Evolutionary conservation across 2,329 filamentous ascomycete species (phyloP).

Genomic region (Fusarium heterosporum): DNA sequence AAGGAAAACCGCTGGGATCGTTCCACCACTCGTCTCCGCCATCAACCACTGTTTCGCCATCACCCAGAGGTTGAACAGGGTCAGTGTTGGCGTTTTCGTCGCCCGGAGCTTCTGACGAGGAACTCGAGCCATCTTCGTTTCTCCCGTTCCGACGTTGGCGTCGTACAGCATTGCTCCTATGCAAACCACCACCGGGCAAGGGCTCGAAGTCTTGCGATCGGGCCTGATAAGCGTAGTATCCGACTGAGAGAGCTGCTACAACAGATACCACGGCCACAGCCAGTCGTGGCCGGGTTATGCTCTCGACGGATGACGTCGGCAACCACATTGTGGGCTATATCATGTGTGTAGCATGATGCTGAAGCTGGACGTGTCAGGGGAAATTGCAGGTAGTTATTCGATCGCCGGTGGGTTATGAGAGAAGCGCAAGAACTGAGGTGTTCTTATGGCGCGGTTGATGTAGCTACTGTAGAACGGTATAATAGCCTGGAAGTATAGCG

Average conservation of each 20-base stretch:
- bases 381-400: conserved; percentile 4
- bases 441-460: not conserved
- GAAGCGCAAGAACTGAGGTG: not conserved
- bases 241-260: conserved; percentile 66
- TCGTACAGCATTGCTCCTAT: conserved; percentile 75
- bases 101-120: conserved; percentile 55
- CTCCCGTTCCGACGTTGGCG: conserved; percentile 56
- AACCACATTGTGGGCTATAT: conserved; percentile 58
- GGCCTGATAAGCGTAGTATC: conserved; percentile 68
- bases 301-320: conserved; percentile 64
- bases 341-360: conserved; percentile 51
- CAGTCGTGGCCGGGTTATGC: conserved; percentile 65
- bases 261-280: conserved; percentile 68
- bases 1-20: conserved; percentile 55
- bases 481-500: not conserved
- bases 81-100: conserved; percentile 60
- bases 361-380: conserved; percentile 24
- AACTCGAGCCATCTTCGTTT: conserved; percentile 56
- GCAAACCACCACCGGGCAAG: conserved; percentile 58
- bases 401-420: not conserved
- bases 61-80: conserved; percentile 46
- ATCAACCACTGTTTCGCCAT: conserved; percentile 56
- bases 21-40: conserved; percentile 66
- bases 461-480: not conserved
- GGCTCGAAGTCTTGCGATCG: conserved; percentile 42